Conservation (phyloP, 2,329 filamentous ascomycete genomes). For the Trichoderma brevicompactum region DNA sequence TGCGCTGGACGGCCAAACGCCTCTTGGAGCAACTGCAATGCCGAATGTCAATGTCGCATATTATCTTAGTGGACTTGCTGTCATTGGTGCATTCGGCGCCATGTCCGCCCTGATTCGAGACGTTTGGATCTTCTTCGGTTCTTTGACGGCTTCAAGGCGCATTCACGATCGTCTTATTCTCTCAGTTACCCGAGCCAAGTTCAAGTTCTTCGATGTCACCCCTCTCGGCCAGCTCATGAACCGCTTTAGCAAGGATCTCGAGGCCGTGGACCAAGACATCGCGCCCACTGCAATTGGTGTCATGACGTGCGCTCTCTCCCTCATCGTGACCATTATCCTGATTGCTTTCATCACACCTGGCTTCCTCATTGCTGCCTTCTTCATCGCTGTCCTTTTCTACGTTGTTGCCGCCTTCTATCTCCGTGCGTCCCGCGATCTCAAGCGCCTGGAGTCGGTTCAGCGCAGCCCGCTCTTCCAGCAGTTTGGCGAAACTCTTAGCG, state of each 20-base stretch:
- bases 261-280: slow-evolving; percentile 93
- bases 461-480: slow-evolving; percentile 96
- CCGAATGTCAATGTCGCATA: slow-evolving; percentile 77
- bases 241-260: slow-evolving; percentile 95
- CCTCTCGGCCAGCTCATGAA: slow-evolving; percentile 97
- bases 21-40: slow-evolving; percentile 36
- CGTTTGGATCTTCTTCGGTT: slow-evolving; percentile 88
- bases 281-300: slow-evolving; percentile 85
- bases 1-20: slow-evolving; percentile 28
- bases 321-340: slow-evolving; percentile 83
- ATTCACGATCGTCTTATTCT: slow-evolving; percentile 80
- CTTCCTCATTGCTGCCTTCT: slow-evolving; percentile 83
- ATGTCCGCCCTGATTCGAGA: slow-evolving; percentile 82
- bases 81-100: slow-evolving; percentile 78
- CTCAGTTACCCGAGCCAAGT: slow-evolving; percentile 83
- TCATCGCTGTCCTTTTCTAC: slow-evolving; percentile 84
- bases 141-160: slow-evolving; percentile 81
- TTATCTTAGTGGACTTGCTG: slow-evolving; percentile 81
- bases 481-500: slow-evolving; percentile 92
- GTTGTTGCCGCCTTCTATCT: slow-evolving; percentile 87
- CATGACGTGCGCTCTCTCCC: slow-evolving; percentile 65
- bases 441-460: slow-evolving; percentile 91
- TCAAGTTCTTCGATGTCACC: slow-evolving; percentile 97
- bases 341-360: slow-evolving; percentile 89
- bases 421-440: slow-evolving; percentile 89